Conservation (phyloP, 768 basidiomycete genomes). For the Suillus clintonianus region DNA sequence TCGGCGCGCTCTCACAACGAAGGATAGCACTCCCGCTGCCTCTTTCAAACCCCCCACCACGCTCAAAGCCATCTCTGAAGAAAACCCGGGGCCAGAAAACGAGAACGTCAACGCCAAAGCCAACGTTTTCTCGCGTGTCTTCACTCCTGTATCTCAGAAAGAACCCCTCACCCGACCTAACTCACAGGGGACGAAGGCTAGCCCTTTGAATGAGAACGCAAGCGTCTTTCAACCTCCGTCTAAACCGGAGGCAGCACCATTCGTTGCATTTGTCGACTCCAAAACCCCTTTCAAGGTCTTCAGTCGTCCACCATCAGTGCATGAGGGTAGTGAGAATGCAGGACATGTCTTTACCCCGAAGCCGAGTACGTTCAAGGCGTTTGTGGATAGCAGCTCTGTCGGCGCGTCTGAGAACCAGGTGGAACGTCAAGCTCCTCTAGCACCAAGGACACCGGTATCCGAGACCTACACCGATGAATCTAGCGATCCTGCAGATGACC, state of each 20-base stretch:
- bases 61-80: constrained; percentile 39
- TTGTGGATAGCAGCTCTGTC: constrained; percentile 26
- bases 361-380: constrained; percentile 42
- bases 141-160: constrained; percentile 55
- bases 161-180: constrained; percentile 31
- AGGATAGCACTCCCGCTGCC: constrained; percentile 24
- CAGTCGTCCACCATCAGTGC: constrained; percentile 56
- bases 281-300: constrained; percentile 61
- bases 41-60: constrained; percentile 21
- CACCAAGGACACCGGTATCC: constrained; percentile 12
- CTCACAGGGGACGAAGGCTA: constrained; percentile 15
- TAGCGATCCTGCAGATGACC: constrained; percentile 22
- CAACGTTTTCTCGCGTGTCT: constrained; percentile 61
- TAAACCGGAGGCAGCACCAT: constrained; percentile 35
- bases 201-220: constrained; percentile 19
- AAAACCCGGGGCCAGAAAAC: constrained; percentile 21
- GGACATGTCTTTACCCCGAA: constrained; percentile 48
- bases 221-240: constrained; percentile 7
- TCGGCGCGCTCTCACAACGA: constrained; percentile 44
- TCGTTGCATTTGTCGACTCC: constrained; percentile 41
- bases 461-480: constrained; percentile 35
- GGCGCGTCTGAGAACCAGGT: constrained; percentile 10
- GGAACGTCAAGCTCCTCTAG: constrained; percentile 15
- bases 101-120: constrained; percentile 15
- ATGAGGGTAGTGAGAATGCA: constrained; percentile 41